These are phyloP conservation scores for Trypanosoma congolense DNA, from an alignment of 208 protist species.

Conservation along the genomic window DNA sequence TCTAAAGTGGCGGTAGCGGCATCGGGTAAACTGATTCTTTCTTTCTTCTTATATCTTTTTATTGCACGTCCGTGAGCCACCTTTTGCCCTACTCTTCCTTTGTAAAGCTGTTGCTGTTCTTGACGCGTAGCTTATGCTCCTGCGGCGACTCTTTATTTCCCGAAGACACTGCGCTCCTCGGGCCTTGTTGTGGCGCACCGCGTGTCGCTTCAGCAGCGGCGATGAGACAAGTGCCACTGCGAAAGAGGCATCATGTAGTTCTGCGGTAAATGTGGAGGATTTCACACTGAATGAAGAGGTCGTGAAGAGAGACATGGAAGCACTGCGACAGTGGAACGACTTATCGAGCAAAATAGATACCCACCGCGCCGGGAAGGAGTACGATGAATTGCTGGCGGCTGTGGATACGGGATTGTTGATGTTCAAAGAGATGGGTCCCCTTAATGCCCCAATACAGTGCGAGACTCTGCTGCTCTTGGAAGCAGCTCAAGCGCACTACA, in stretches of 20 bases:
- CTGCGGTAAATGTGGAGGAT: slow-evolving; percentile 76
- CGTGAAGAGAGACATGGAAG: slow-evolving; percentile 68
- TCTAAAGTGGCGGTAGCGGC: too few relatives aligned
- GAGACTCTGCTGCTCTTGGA: slow-evolving; percentile 82
- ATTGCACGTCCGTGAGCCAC: not conserved
- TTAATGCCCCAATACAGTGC: slow-evolving; percentile 80
- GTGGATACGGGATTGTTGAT: slow-evolving; percentile 55
- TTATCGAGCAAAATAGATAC: slow-evolving; percentile 54
- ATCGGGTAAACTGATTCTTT: too few relatives aligned
- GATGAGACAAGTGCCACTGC: not conserved
- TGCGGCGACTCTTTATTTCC: slow-evolving; percentile 10
- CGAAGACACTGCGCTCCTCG: not conserved
- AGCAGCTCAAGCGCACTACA: slow-evolving; percentile 79
- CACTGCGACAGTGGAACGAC: slow-evolving; percentile 64
- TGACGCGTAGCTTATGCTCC: too few relatives aligned
- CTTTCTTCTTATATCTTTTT: too few relatives aligned
- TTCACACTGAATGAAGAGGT: slow-evolving; percentile 86
- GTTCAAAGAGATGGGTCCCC: slow-evolving; percentile 57
- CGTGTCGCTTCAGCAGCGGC: not conserved
- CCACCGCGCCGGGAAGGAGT: slow-evolving; percentile 30
- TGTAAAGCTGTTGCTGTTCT: too few relatives aligned
- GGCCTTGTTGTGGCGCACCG: not conserved
- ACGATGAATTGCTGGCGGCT: slow-evolving; percentile 36
- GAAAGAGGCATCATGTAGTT: slow-evolving; percentile 1
- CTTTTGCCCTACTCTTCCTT: too few relatives aligned